phyloP scores from a whole-genome alignment of 2,329 filamentous ascomycete genomes.

The Setomelanomma holmii region DNA sequence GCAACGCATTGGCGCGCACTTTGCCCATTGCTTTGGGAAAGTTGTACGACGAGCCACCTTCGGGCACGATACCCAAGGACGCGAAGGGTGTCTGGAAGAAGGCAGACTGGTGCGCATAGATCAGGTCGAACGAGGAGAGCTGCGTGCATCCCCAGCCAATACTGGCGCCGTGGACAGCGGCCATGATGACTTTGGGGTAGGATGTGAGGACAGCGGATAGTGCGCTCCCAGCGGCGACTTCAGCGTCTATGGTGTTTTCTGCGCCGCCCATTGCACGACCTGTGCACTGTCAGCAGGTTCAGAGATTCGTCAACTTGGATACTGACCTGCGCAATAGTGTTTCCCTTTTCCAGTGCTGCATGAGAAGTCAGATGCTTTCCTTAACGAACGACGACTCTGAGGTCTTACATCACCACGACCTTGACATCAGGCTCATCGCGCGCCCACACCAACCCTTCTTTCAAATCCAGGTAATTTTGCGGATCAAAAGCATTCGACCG shows the following conservation, averaged over 20 bases:
- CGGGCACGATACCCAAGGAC: constrained; percentile 23
- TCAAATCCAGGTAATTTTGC: constrained; percentile 19
- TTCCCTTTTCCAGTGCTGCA: constrained; percentile 16
- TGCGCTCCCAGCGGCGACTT: constrained; percentile 20
- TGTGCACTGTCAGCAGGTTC: not conserved
- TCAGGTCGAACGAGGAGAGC: constrained; percentile 22
- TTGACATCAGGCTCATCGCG: constrained; percentile 17
- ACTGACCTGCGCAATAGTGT: constrained; percentile 21
- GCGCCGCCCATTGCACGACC: constrained; percentile 21
- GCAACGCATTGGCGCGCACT: constrained; percentile 19
- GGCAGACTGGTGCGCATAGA: constrained; percentile 22
- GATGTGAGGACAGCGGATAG: constrained; percentile 13
- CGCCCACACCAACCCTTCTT: constrained; percentile 23
- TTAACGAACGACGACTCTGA: not conserved
- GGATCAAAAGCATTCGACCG: constrained; percentile 24
- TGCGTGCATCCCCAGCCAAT: constrained; percentile 31
- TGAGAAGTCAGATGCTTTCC: not conserved
- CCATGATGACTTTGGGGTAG: constrained; percentile 27
- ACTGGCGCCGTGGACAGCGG: constrained; percentile 25
- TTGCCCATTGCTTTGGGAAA: constrained; percentile 25
- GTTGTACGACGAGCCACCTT: constrained; percentile 24
- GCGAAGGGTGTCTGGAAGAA: constrained; percentile 31
- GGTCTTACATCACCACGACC: constrained; percentile 18
- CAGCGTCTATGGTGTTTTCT: constrained; percentile 21
- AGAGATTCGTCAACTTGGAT: not conserved